Evolutionary conservation across 1,284 basidiomycete genomes (phyloP).

Genomic region (Ganoderma resinaceum): DNA sequence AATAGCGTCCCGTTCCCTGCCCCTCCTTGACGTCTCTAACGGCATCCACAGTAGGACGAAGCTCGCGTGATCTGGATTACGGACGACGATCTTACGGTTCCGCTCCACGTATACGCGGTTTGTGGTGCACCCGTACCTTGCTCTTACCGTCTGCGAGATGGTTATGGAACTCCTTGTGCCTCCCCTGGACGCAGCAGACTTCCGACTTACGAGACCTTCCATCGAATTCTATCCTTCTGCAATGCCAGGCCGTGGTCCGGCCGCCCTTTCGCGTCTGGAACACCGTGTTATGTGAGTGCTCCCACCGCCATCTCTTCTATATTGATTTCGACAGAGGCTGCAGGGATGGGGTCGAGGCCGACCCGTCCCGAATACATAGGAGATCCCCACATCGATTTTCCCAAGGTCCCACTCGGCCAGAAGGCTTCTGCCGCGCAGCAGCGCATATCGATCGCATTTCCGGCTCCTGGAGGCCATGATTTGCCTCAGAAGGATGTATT

Average conservation of each 20-base stretch:
- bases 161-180: not conserved
- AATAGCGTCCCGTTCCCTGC: slow-evolving; percentile 2
- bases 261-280: not conserved
- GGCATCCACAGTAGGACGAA: slow-evolving; percentile 15
- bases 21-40: slow-evolving; percentile 20
- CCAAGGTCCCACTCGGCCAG: slow-evolving; percentile 6
- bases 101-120: slow-evolving; percentile 11
- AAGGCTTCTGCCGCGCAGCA: not conserved
- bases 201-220: not conserved
- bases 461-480: not conserved
- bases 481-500: slow-evolving; percentile 4
- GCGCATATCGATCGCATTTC: slow-evolving; percentile 4
- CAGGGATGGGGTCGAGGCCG: not conserved
- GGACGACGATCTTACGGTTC: slow-evolving; percentile 2
- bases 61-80: slow-evolving; percentile 4
- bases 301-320: not conserved
- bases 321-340: slow-evolving; percentile 2
- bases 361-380: slow-evolving; percentile 5
- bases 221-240: not conserved
- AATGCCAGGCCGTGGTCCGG: not conserved
- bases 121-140: slow-evolving; percentile 1
- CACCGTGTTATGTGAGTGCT: not conserved
- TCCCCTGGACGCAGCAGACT: not conserved
- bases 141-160: not conserved
- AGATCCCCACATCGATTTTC: slow-evolving; percentile 2